phyloP scores from a whole-genome alignment of 208 protist genomes.

The Acanthamoeba sp. region DNA sequence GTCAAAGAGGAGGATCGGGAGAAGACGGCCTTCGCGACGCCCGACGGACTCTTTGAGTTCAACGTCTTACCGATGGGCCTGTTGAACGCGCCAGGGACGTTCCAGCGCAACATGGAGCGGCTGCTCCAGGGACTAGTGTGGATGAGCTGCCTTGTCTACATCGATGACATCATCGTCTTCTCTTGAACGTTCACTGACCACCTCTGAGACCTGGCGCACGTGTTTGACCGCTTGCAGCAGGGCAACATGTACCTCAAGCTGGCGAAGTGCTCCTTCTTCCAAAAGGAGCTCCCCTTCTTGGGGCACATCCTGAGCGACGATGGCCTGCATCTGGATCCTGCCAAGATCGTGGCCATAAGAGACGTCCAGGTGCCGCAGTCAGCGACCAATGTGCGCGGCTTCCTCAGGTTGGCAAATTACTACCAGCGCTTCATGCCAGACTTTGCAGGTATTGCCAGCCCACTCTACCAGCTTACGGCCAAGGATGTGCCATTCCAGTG shows the following conservation, averaged over 20 bases:
- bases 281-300: neutral
- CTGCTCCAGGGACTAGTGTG: conserved; percentile 4
- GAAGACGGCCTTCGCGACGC: conserved; percentile 60
- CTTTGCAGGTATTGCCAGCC: neutral
- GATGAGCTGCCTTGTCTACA: conserved; percentile 25
- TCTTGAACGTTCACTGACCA: neutral
- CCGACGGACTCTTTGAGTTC: conserved; percentile 59
- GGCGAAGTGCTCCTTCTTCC: neutral
- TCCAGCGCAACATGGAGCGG: conserved; percentile 71
- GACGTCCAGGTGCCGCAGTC: rapidly evolving
- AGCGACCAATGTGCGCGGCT: neutral
- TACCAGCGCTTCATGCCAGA: neutral
- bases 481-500: neutral
- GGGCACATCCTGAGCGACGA: conserved; percentile 1
- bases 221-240: neutral
- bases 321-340: neutral
- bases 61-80: conserved; percentile 72
- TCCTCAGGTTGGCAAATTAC: conserved; percentile 40
- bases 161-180: conserved; percentile 65
- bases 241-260: neutral
- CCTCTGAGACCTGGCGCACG: neutral
- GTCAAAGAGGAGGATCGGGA: neutral
- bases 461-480: neutral
- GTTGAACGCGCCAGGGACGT: conserved; percentile 62
- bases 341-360: neutral